Conservation (phyloP, 495 filamentous ascomycete genomes). For the Ramalina peruviana region DNA sequence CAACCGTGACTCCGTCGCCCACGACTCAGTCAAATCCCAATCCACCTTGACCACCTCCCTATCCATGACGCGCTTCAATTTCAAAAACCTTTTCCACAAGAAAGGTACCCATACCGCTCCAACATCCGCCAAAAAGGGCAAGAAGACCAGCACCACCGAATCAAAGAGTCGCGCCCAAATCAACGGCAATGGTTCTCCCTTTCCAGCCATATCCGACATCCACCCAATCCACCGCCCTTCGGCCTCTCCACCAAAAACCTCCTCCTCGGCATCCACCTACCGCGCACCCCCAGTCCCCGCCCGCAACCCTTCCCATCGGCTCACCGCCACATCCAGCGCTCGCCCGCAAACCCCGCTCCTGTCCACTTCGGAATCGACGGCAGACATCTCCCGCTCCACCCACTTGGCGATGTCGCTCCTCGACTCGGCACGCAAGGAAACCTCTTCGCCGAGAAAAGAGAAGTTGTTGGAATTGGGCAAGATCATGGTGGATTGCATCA, state of each 20-base stretch:
- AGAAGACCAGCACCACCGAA: neutral
- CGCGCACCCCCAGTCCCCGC: neutral
- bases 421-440: conserved; percentile 21
- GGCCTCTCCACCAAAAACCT: neutral
- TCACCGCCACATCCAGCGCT: conserved; percentile 4
- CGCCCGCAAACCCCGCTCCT: neutral
- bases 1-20: conserved; percentile 8
- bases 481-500: conserved; percentile 23
- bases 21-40: conserved; percentile 11
- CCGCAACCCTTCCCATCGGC: neutral
- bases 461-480: conserved; percentile 20
- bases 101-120: conserved; percentile 2
- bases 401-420: conserved; percentile 23
- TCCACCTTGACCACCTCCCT: neutral
- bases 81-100: conserved; percentile 16
- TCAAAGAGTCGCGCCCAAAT: neutral
- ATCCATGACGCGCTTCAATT: conserved; percentile 5
- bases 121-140: conserved; percentile 1
- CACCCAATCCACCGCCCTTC: conserved; percentile 13
- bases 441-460: conserved; percentile 18
- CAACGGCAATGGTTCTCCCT: conserved; percentile 10
- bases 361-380: neutral
- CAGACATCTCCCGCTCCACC: conserved; percentile 20
- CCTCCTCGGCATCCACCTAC: neutral
- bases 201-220: conserved; percentile 11